phyloP scores from a whole-genome alignment of 2,329 filamentous ascomycete genomes.

The Epichloe gansuensis region DNA sequence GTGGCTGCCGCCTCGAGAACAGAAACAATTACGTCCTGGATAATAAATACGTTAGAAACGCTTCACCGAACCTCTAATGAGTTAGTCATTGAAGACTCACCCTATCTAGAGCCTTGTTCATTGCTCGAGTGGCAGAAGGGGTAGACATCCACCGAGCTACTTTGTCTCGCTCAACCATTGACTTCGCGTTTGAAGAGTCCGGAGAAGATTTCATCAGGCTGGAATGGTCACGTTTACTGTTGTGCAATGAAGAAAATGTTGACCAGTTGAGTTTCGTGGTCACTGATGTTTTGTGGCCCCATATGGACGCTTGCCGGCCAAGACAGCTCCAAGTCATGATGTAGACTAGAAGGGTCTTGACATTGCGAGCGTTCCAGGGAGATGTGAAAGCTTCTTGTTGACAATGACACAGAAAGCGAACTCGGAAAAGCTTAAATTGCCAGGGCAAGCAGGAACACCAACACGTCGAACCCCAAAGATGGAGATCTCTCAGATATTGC shows the following conservation, averaged over 20 bases:
- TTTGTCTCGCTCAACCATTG: not conserved
- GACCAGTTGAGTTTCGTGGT: constrained; percentile 1
- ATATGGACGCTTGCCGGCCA: constrained; percentile 26
- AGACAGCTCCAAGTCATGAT: constrained; percentile 29
- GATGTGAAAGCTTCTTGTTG: not conserved
- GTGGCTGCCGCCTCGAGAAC: constrained; percentile 82
- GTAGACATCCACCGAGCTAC: constrained; percentile 17
- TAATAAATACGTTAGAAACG: not conserved
- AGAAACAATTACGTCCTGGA: constrained; percentile 72
- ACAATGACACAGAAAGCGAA: not conserved
- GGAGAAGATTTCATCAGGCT: not conserved
- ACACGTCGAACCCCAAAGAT: no score
- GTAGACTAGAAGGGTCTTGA: constrained; percentile 9
- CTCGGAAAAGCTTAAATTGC: not conserved
- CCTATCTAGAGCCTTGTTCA: constrained; percentile 21
- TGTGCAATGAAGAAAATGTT: not conserved
- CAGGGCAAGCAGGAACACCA: no score
- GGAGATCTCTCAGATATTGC: no score
- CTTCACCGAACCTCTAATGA: not conserved
- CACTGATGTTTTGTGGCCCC: constrained; percentile 11
- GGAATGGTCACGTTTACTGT: constrained; percentile 3
- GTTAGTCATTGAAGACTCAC: constrained; percentile 10
- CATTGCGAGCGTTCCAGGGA: not conserved
- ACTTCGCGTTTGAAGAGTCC: not conserved
- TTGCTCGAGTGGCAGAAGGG: constrained; percentile 17